phyloP scores from a whole-genome alignment of 345 rosid species.

The Erodium maritimum region DNA sequence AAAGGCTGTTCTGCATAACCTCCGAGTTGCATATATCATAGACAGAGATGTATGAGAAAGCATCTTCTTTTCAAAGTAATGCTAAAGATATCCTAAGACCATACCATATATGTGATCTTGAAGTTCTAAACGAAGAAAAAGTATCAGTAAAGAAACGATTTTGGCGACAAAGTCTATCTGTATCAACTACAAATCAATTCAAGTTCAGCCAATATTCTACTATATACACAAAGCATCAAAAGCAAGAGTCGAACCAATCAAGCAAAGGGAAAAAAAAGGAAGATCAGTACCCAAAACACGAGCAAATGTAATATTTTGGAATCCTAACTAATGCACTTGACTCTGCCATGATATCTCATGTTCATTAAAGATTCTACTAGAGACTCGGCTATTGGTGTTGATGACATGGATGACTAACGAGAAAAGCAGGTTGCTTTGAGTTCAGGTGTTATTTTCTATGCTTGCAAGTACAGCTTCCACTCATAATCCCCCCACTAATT shows the following conservation, averaged over 20 bases:
- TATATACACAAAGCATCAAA: conserved; percentile 18
- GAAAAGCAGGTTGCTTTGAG: conserved; percentile 24
- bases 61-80: conserved; percentile 13
- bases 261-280: background rate
- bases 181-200: conserved; percentile 7
- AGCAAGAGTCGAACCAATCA: conserved; percentile 8
- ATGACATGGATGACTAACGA: background rate
- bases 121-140: conserved; percentile 11
- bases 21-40: conserved; percentile 1
- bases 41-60: conserved; percentile 9
- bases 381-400: conserved; percentile 5
- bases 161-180: conserved; percentile 23
- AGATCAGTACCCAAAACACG: conserved; percentile 10
- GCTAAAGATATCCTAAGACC: conserved; percentile 21
- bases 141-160: conserved; percentile 13
- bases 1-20: conserved; percentile 16
- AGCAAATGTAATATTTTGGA: conserved; percentile 16
- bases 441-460: conserved; percentile 8
- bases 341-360: conserved; percentile 18
- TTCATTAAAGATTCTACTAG: conserved; percentile 19
- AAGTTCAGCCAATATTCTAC: conserved; percentile 6
- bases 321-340: conserved; percentile 10
- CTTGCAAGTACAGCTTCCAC: background rate
- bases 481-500: too few relatives aligned
- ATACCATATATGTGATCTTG: conserved; percentile 7